Percentiles rank a stretch among this genome's conserved stretches.
Evolutionary conservation across 331 rosid genomes (phyloP).

Genomic region (Arachis monticola): DNA sequence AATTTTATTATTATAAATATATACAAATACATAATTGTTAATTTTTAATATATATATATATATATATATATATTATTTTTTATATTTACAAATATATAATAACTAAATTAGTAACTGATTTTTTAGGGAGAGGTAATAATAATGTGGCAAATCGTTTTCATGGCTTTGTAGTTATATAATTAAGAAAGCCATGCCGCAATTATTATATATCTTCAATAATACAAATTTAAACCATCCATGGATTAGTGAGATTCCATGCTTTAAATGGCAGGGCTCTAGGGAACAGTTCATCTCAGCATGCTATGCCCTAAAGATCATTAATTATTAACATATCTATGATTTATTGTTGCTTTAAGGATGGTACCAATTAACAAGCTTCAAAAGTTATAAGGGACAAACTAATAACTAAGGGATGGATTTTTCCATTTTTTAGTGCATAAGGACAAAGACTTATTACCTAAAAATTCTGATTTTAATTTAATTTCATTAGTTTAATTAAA

Average conservation of each 20-base stretch:
- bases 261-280: background rate
- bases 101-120: too few relatives aligned
- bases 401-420: background rate
- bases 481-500: too few relatives aligned
- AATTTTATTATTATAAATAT: too few relatives aligned
- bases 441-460: background rate
- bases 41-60: too few relatives aligned
- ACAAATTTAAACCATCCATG: conserved; percentile 1
- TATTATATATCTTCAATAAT: background rate
- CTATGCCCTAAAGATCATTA: conserved; percentile 3
- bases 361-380: background rate
- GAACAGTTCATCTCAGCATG: conserved; percentile 7
- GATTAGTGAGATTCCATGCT: conserved; percentile 20
- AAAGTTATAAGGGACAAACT: background rate
- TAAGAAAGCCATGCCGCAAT: conserved; percentile 6
- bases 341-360: background rate
- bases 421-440: background rate
- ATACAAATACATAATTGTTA: too few relatives aligned
- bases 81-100: too few relatives aligned
- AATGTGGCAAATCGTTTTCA: background rate
- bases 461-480: background rate
- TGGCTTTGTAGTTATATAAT: conserved; percentile 2
- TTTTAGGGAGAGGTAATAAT: too few relatives aligned
- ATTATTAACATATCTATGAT: background rate
- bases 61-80: too few relatives aligned